Conservation (phyloP, 2,329 filamentous ascomycete species). For the Neopestalotiopsis clavispora region DNA sequence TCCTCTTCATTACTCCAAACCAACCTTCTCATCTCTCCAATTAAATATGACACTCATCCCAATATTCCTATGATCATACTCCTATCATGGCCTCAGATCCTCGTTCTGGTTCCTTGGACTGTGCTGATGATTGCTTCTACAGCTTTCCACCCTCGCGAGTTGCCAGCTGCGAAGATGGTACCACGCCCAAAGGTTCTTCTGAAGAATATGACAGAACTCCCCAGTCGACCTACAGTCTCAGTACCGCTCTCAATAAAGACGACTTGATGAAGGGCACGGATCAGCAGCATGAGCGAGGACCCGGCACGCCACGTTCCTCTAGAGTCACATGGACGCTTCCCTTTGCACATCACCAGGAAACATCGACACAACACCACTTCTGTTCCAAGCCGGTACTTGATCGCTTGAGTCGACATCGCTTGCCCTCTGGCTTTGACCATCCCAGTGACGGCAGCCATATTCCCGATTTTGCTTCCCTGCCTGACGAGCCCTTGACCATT, state of each 20-base stretch:
- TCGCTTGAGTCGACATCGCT: background rate
- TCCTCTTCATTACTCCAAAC: too few relatives aligned
- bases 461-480: background rate
- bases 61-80: background rate
- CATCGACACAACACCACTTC: conserved; percentile 4
- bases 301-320: background rate
- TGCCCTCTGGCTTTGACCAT: background rate
- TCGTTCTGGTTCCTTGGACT: background rate
- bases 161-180: background rate
- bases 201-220: background rate
- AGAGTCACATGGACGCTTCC: conserved; percentile 5
- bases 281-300: background rate
- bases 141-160: conserved; percentile 1
- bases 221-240: background rate
- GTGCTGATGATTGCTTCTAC: conserved; percentile 2
- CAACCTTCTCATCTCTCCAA: background rate
- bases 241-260: background rate
- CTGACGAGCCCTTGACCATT: background rate
- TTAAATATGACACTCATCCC: background rate
- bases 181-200: background rate
- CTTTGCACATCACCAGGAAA: background rate
- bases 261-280: background rate
- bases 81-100: background rate
- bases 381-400: conserved; percentile 2
- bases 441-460: background rate